Base-by-base conservation (phyloP, 2,329 filamentous ascomycete genomes). In the Aureobasidium sp. region DNA sequence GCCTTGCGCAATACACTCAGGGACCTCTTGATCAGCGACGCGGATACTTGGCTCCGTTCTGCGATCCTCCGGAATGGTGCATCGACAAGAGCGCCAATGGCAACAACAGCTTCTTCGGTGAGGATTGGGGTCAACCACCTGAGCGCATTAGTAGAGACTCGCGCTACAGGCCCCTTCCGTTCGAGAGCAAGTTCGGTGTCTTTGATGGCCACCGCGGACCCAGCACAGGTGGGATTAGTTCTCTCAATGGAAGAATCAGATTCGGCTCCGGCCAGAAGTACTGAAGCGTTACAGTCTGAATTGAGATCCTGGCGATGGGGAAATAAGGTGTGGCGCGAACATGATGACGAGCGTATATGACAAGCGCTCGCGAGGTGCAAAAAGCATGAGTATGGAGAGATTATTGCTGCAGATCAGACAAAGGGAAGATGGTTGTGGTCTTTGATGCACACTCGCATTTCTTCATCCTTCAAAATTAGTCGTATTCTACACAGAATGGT, bases 41-140 rank as follows among this genome's bases (percentile, higher is more conserved):
- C 21, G 71, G 72, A 60, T 75, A 70, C 58, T 75, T 70, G 66
- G 65, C 61, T 35, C 56, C 64, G 12, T 51, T 51, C 27, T 30
- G 35, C 27, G 35, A 40, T 24, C 62, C 69, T 14, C 65, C 68
- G 1, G 64, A 66, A n/a, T 70, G 67, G 60, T 59, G 63, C 51
- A 65, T 73, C 44, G 71, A 74, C 44, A 61, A 63, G 27, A 61
- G 63, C 39, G 58, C 60, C 2, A 61, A 62, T 7, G 70, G 68
- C 12, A 70, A 69, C 54, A 63, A 65, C 19, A 72, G 68, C 41
- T 73, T 72, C 63, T 74, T 68, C 53, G 69, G 68, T 39, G 62
- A 63, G 22, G 63, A 64, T 12, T 69, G 66, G 65, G 66, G 66
- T 14, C 57, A 61, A 56, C 66, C 67, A 37, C 68, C 68, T 5